Evolutionary conservation across 345 rosid species (phyloP).

Genomic region (Salix udensis): DNA sequence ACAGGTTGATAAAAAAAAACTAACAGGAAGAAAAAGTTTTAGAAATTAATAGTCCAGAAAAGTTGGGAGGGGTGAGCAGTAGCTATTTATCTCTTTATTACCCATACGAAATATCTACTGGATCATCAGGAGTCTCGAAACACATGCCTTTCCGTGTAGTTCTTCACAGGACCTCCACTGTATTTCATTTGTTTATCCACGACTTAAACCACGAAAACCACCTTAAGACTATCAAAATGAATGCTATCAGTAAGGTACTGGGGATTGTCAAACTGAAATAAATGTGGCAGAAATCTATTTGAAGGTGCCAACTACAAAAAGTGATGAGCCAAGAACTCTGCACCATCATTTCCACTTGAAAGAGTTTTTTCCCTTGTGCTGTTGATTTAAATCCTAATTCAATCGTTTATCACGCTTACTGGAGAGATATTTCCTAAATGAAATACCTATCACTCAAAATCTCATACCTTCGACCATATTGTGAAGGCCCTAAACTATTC

Average conservation of each 20-base stretch:
- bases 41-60: neutral
- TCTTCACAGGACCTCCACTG: neutral
- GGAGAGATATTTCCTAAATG: neutral
- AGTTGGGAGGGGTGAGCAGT: neutral
- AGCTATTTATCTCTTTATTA: neutral
- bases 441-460: neutral
- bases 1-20: neutral
- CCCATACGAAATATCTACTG: neutral
- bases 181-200: neutral
- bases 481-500: neutral
- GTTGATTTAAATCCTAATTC: neutral
- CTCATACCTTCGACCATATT: neutral
- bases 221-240: neutral
- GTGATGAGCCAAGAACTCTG: neutral
- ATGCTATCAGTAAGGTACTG: neutral
- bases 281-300: neutral
- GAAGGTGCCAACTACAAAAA: neutral
- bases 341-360: neutral
- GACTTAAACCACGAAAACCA: neutral
- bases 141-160: neutral
- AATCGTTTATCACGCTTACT: neutral
- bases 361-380: neutral
- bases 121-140: neutral
- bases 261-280: neutral
- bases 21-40: neutral